Base-by-base conservation (phyloP, 805 yeast species). In the Lachancea sp. region DNA sequence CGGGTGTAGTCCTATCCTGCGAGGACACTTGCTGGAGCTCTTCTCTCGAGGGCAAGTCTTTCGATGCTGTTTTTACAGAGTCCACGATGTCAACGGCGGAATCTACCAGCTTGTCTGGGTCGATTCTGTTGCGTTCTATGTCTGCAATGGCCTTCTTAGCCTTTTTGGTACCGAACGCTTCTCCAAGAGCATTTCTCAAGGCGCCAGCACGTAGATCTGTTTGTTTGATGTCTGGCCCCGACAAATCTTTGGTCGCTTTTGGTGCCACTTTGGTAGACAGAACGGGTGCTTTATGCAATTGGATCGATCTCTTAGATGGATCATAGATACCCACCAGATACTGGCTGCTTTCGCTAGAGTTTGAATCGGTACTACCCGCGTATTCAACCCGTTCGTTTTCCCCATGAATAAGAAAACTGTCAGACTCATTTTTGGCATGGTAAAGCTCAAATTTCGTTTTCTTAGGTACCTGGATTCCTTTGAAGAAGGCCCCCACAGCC, bases 151-250 rank as follows among this genome's bases (percentile, higher is more conserved):
- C 95, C 56, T 87, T 84, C 70, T 88, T 91, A 50, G 97, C 97
- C 70, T 81, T 90, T 70, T 86, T 90, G 47, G 99, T 91, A 74
- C 99, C 99, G 57, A 93, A 93, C 2, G 93, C 95, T 67, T 88
- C 91, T 59, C 99, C 99, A 59, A 93, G 74, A 1, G 87, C 84
- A 46, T 78, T 85, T 63, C 97, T 78, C 67, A 86, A 87, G 15
- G 72, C 69, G 47, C 75, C 69, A 55, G 59, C 57, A 48, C 71
- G 66, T 4, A 69, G 72, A 45, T 70, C 77, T 8, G 69, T 66
- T 61, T 78, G 84, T 66, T 76, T 79, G 46, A 86, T 72, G 20
- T 72, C 65, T 18, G 93, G 93, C 6, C 87, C 85, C 38, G 69
- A 69, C 49, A 72, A 71, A 37, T 67, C 67, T 55, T 81, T 76